Conservation (phyloP, 139 green algal genomes). For the Tetraselmis striata region DNA sequence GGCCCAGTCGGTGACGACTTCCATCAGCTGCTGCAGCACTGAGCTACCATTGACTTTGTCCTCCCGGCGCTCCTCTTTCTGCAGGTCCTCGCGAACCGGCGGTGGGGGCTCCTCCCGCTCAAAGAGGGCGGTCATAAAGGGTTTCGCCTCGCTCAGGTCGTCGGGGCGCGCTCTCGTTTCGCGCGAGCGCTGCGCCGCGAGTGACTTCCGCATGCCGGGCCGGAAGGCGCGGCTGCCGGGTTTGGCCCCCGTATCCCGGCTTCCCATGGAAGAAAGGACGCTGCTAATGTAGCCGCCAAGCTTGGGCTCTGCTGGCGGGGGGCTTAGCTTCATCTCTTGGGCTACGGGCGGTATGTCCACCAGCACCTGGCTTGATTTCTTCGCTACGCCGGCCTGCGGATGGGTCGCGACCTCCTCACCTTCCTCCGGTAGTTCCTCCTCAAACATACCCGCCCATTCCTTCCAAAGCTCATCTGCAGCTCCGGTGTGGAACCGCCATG, state of each 20-base stretch:
- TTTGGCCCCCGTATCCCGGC: neutral
- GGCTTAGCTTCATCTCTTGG: neutral
- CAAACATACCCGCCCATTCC: neutral
- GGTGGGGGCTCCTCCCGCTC: neutral
- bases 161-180: too few species aligned
- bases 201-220: neutral
- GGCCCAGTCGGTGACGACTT: neutral
- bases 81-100: neutral
- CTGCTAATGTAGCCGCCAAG: too few species aligned
- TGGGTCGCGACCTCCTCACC: neutral
- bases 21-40: neutral
- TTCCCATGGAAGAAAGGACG: too few species aligned
- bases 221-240: neutral
- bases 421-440: neutral
- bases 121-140: neutral
- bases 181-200: neutral
- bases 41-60: neutral
- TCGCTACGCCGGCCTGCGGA: neutral
- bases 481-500: too few species aligned
- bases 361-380: neutral
- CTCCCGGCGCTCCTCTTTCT: neutral
- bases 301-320: neutral
- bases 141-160: neutral
- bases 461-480: neutral
- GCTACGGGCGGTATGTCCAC: neutral